These are phyloP conservation scores for Chytriomyces sp. DNA, from an alignment of 192 early-diverging fungal species.

Conservation along the genomic window DNA sequence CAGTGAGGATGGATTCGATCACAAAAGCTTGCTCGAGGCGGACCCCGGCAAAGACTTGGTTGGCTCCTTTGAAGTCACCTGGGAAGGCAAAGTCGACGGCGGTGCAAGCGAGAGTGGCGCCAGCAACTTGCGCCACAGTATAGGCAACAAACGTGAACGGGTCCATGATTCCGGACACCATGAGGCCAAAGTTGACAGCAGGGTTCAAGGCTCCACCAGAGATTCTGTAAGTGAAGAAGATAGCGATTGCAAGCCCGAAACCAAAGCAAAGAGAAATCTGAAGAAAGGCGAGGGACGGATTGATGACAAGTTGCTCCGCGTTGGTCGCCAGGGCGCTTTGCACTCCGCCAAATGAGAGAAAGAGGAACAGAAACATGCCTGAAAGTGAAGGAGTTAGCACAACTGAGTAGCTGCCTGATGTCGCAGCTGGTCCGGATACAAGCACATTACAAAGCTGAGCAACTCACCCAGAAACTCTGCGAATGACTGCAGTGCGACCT, in stretches of 20 bases:
- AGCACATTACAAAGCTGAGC: neutral
- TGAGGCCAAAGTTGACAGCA: slow-evolving; percentile 51
- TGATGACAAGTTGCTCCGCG: neutral
- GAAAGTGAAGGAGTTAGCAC: neutral
- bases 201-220: too few relatives aligned
- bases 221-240: slow-evolving; percentile 48
- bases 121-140: slow-evolving; percentile 59
- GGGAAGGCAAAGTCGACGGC: slow-evolving; percentile 34
- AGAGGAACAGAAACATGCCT: slow-evolving; percentile 37
- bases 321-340: slow-evolving; percentile 23
- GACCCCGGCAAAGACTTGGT: slow-evolving; percentile 19
- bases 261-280: slow-evolving; percentile 44
- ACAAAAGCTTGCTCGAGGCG: slow-evolving; percentile 32
- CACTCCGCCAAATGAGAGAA: slow-evolving; percentile 29
- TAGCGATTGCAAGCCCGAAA: slow-evolving; percentile 37
- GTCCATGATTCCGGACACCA: slow-evolving; percentile 41
- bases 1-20: slow-evolving; percentile 47
- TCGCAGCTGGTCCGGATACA: neutral
- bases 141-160: slow-evolving; percentile 39
- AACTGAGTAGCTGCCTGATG: neutral
- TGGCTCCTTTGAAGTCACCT: slow-evolving; percentile 36
- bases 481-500: slow-evolving; percentile 3
- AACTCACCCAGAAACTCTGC: slow-evolving; percentile 18
- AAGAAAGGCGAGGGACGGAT: slow-evolving; percentile 9
- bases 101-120: slow-evolving; percentile 54